Base-by-base conservation (phyloP, 2,329 filamentous ascomycete genomes). In the Botrytis hyacinthi region DNA sequence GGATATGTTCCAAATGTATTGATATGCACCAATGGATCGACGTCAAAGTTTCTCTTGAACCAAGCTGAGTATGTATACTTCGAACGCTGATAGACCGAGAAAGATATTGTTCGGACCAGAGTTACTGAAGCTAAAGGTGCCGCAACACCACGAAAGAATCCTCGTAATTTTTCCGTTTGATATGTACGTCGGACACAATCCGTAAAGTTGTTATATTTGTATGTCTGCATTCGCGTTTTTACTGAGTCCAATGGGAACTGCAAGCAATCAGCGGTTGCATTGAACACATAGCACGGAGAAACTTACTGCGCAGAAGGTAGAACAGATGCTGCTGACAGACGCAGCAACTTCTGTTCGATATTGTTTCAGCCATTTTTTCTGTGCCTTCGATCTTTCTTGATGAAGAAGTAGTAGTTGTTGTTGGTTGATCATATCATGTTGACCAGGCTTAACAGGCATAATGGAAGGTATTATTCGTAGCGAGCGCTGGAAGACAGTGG, bases 141-240 rank as follows among this genome's bases (percentile, higher is more conserved):
- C 76, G 89, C 89, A 68, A 94, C 92, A 79, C 92, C 93, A 82
- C 93, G 87, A 83, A 95, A 96, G 85, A 97, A 97, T 40, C 93
- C 92, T 67, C 87, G 85, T 57, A 91, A 82, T 48, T 91, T 91
- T 83, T 96, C 93, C 9, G 86, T 90, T 74, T 86, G 87, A 83
- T 96, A 96, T 16, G 93, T 95, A 77, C 92, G 88, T 75, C 86
- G 87, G 70, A 94, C 89, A 81, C 93, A 95, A 82, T 93, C 91
- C 80, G 88, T 83, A 82, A 93, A 93, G 77, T 88, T 93, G 77
- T 88, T 86, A 83, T 92, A 95, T 76, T 92, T 90, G 83, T 96
- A 95, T 77, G 92, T 93, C 85, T 97, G 93, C 90, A 96, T 93
- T 80, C 93, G 92, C 73, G 92, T 95, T 86, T 97, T 97, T 81